A percentile compares a stretch with the other conserved stretches of the same genome.
Conservation (phyloP, 768 basidiomycete species). For the Suillus tomentosus region DNA sequence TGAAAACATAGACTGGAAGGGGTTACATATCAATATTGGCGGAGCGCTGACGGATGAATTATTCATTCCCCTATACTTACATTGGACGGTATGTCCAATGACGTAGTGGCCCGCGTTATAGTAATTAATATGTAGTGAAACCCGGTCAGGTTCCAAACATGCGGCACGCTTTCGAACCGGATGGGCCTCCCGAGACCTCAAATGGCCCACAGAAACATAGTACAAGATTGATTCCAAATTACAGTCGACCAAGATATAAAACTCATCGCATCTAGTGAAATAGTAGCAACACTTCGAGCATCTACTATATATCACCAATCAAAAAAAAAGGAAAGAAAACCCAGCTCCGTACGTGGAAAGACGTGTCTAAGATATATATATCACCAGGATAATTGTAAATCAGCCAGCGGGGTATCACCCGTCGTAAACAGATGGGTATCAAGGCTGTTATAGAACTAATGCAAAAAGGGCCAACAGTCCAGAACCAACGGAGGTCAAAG, state of each 20-base stretch:
- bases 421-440: conserved; percentile 42
- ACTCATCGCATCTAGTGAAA: conserved; percentile 2
- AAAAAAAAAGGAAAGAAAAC: conserved; percentile 8
- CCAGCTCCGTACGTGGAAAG: conserved; percentile 17
- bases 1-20: neutral
- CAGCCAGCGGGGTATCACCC: conserved; percentile 44
- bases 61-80: neutral
- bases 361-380: conserved; percentile 1
- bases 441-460: conserved; percentile 26
- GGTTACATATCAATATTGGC: neutral
- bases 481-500: conserved; percentile 25
- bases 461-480: conserved; percentile 23
- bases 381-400: conserved; percentile 30
- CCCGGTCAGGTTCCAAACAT: neutral
- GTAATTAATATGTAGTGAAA: neutral
- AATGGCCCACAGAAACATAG: no score
- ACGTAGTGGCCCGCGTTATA: neutral
- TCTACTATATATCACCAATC: conserved; percentile 5
- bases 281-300: neutral
- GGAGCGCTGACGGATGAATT: neutral
- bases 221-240: conserved; percentile 10
- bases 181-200: neutral
- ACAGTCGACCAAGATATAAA: neutral
- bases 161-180: no score
- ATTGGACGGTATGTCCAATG: neutral